Evolutionary conservation across 179 eudicot genomes (phyloP), one percentile per base, ranked within the genome.

Genomic region (Camellia oleifera): DNA sequence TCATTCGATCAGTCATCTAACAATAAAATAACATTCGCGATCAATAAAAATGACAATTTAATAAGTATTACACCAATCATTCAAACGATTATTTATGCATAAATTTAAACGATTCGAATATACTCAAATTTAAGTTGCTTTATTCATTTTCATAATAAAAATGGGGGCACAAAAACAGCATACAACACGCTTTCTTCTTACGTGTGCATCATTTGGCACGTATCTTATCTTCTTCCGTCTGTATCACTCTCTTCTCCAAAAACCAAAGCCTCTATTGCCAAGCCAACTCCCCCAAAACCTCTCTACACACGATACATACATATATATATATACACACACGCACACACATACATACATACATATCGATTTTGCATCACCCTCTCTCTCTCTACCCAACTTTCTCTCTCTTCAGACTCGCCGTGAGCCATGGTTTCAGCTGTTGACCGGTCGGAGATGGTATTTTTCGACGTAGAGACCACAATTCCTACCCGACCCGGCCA

Each of bases 391-490:
- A 7, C 57, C 70, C 23, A n/a, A 8, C 8, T 63, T 7, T 63
- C 74, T 75, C 44, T 69, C 23, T 53, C 57, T 7, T 11, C 15
- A 23, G 60, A 18, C 58, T 12, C 60, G 40, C 42, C 11, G 2
- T n/a, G 44, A 2, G 44, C 62, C 0, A 74, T 75, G 78, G 57
- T 61, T 75, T 75, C 69, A n/a, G 56, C n/a, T 20, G 50, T 40
- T 12, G 88, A 88, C 9, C 80, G 86, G 12, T 79, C 91, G 0
- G 98, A 91, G 82, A 91, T 97, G 69, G 95, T 83, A 0, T 97
- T 97, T 85, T 97, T 97, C 88, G 99, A 97, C 68, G 76, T 97
- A 57, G 99, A 97, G 76, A 97, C 99, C 0, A 94, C 95, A 0
- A 85, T 97, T 1, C 99, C 99, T 6, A 83, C 84, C 7, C 88